phyloP scores from a whole-genome alignment of 805 yeast genomes.

The Saccharomycopsis sp. region DNA sequence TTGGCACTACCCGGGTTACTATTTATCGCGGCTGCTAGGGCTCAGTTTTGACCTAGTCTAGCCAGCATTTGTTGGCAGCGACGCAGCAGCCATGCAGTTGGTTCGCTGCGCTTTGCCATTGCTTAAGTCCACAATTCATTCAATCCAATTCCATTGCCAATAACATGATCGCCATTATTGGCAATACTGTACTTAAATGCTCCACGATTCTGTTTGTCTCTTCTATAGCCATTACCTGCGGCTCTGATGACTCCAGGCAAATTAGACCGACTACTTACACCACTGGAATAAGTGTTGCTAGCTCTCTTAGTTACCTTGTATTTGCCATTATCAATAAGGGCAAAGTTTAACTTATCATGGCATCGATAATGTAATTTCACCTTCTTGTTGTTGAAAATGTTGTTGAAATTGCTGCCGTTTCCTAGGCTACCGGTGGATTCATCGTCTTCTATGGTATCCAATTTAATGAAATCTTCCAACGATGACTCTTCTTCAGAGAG shows the following conservation, averaged over 20 bases:
- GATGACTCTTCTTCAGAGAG: background rate
- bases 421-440: background rate
- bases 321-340: background rate
- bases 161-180: background rate
- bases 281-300: too few species aligned
- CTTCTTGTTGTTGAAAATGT: background rate
- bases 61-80: background rate
- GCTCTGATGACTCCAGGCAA: background rate
- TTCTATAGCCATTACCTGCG: background rate
- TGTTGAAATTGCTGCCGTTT: background rate
- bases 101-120: too few species aligned
- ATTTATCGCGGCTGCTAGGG: background rate
- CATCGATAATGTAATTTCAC: constrained; percentile 12
- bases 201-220: background rate
- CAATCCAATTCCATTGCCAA: constrained; percentile 1
- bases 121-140: constrained; percentile 8
- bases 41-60: background rate
- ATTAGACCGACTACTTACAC: too few species aligned
- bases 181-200: background rate
- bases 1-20: background rate
- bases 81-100: too few species aligned
- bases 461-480: constrained; percentile 8
- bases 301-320: too few species aligned
- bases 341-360: constrained; percentile 11
- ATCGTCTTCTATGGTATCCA: constrained; percentile 3